Conservation (phyloP, 1,139 yeast species). For the Yamadazyma atlantica region DNA sequence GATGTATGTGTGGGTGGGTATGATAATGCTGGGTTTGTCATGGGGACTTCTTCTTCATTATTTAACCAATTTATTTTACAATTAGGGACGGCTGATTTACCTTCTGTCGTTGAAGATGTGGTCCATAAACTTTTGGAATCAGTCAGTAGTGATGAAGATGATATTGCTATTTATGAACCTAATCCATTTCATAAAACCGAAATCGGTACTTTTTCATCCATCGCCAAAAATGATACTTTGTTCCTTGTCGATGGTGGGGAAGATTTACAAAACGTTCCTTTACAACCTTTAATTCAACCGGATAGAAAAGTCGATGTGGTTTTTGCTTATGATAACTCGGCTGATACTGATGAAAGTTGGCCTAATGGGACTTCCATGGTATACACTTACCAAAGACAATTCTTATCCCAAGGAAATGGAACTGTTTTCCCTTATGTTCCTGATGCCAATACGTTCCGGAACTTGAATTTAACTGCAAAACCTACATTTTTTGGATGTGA, state of each 20-base stretch:
- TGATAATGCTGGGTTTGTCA: conserved; percentile 80
- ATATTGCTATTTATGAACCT: conserved; percentile 48
- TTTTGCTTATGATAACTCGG: conserved; percentile 51
- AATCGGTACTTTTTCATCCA: conserved; percentile 30
- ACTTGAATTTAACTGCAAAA: conserved; percentile 56
- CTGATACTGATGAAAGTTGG: conserved; percentile 43
- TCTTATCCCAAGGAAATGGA: conserved; percentile 57
- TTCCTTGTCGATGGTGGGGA: conserved; percentile 47
- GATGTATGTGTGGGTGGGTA: conserved; percentile 62
- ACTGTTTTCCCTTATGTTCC: conserved; percentile 86
- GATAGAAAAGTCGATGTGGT: conserved; percentile 41
- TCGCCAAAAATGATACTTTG: conserved; percentile 35
- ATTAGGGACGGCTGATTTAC: conserved; percentile 56
- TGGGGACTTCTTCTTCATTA: conserved; percentile 81
- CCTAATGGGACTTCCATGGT: conserved; percentile 42
- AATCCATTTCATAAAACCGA: conserved; percentile 54
- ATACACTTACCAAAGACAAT: conserved; percentile 67
- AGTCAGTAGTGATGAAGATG: conserved; percentile 43
- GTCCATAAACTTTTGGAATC: conserved; percentile 45
- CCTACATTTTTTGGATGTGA: conserved; percentile 91
- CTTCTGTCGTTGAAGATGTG: conserved; percentile 46
- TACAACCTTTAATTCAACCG: conserved; percentile 39
- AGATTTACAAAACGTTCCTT: conserved; percentile 42
- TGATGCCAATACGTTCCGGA: conserved; percentile 62
- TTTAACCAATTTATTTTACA: conserved; percentile 75